Conservation (phyloP, 2,329 filamentous ascomycete genomes). For the Sporothrix curviconia region DNA sequence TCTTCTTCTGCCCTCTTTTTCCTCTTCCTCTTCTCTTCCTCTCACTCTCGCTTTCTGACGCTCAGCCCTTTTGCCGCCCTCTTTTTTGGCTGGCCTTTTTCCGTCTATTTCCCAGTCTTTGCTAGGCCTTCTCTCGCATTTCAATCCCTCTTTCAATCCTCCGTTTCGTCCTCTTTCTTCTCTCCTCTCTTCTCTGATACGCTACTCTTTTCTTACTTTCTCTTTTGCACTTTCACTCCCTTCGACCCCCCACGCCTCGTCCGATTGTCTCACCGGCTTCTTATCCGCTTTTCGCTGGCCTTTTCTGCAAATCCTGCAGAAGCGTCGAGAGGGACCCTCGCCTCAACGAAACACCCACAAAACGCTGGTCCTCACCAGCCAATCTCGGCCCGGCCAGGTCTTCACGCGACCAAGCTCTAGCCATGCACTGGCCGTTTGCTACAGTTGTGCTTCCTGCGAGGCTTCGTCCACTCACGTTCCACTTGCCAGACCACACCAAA, state of each 20-base stretch:
- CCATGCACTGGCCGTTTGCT: not conserved
- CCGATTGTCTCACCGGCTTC: not conserved
- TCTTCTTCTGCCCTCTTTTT: not conserved
- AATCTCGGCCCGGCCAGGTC: constrained; percentile 19
- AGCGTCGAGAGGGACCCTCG: no score
- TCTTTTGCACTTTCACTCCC: not conserved
- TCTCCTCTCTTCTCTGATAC: not conserved
- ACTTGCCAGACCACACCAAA: not conserved
- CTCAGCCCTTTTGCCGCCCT: no score
- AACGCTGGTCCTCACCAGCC: constrained; percentile 11
- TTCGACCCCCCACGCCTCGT: not conserved
- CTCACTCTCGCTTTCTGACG: no score
- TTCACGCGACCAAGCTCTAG: constrained; percentile 20
- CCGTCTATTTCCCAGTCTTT: not conserved
- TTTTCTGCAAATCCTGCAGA: not conserved
- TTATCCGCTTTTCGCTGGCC: not conserved
- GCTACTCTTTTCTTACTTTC: not conserved
- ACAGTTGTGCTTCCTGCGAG: not conserved
- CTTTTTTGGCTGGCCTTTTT: not conserved
- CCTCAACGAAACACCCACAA: constrained; percentile 10
- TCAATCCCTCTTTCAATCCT: not conserved
- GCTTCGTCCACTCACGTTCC: constrained; percentile 8
- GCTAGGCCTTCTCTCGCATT: not conserved
- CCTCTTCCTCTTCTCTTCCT: not conserved
- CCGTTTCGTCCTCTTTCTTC: not conserved